These are phyloP conservation scores for Dipodascus albidus DNA, from an alignment of 805 yeast genomes.

Conservation along the genomic window DNA sequence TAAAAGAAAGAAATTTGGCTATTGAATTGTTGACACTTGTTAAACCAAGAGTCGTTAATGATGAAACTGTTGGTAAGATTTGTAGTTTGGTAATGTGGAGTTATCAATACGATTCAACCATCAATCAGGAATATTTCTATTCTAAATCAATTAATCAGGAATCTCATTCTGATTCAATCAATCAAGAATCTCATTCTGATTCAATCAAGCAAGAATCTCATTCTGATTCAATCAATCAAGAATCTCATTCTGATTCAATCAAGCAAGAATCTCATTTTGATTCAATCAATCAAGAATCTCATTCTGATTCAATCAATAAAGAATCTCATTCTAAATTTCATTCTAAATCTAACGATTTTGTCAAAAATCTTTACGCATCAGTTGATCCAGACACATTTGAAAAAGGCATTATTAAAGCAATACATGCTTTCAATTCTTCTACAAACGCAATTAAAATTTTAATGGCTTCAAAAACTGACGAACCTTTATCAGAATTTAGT, in stretches of 20 bases:
- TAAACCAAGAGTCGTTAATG: neutral
- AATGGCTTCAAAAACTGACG: neutral
- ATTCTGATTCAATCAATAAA: no score
- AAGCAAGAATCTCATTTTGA: no score
- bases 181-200: no score
- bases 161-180: no score
- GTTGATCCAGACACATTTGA: neutral
- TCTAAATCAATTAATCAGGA: no score
- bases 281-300: no score
- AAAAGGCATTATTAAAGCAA: neutral
- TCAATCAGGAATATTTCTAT: no score
- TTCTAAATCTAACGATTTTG: neutral
- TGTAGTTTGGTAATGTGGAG: neutral
- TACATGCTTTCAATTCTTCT: neutral
- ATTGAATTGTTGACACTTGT: neutral
- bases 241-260: no score
- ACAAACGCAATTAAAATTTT: neutral
- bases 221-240: no score
- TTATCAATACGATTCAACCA: neutral
- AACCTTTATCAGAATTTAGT: neutral
- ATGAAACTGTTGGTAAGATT: neutral
- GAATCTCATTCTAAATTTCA: neutral
- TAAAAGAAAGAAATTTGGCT: neutral
- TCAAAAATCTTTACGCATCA: neutral
- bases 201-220: no score